Conservation (phyloP, 2,329 filamentous ascomycete species). For the Cordyceps pruinosa region DNA sequence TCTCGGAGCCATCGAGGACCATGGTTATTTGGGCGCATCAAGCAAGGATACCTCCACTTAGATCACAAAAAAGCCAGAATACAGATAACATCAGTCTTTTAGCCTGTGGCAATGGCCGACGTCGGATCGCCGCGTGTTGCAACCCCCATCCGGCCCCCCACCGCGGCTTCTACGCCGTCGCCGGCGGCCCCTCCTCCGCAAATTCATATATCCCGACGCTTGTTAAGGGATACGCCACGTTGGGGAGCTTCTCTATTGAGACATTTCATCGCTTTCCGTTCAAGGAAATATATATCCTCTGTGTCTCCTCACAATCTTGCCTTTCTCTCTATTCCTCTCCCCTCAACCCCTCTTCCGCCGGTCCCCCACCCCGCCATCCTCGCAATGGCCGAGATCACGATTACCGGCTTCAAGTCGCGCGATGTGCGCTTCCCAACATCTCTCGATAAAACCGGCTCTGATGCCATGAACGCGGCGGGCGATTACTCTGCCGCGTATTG, state of each 20-base stretch:
- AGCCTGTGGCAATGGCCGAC: no score
- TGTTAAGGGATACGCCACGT: background rate
- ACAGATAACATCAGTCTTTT: no score
- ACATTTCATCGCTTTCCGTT: background rate
- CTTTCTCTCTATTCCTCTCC: background rate
- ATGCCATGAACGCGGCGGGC: slow-evolving; percentile 92
- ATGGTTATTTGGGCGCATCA: no score
- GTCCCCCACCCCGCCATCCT: background rate
- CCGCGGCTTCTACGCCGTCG: slow-evolving; percentile 22
- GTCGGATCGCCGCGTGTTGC: slow-evolving; percentile 22
- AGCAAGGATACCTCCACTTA: no score
- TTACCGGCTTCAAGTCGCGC: slow-evolving; percentile 63
- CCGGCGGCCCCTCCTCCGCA: background rate
- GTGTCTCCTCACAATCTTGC: background rate
- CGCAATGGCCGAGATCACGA: slow-evolving; percentile 49
- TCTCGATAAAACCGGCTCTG: slow-evolving; percentile 89
- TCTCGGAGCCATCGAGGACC: no score
- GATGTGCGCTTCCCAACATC: slow-evolving; percentile 85
- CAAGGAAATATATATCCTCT: background rate
- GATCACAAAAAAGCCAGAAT: no score
- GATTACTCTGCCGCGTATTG: slow-evolving; percentile 95
- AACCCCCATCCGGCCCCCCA: slow-evolving; percentile 24
- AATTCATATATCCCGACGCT: background rate
- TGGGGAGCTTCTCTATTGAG: background rate
- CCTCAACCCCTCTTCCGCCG: background rate